Evolutionary conservation across 208 protist genomes (phyloP), one percentile per base, ranked within the genome.

Genomic region (Angomonas desouzai): DNA sequence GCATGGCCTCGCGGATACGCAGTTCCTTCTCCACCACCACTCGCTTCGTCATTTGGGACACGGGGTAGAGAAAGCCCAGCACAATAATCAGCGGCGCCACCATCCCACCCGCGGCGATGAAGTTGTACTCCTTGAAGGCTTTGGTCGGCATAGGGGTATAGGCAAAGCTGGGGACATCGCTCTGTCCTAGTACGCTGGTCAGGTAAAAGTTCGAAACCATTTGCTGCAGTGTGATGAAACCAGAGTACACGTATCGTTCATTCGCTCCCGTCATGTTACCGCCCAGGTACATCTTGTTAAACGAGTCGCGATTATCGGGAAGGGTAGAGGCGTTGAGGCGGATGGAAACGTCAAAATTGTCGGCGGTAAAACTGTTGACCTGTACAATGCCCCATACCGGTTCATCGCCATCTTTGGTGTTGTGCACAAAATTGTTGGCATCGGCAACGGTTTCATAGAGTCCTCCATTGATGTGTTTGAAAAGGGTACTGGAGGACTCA

Each of bases 11-110:
- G 4, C 84, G 77, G n/a, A 95, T 63, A 10, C 83, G 83, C 59
- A 91, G 48, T 67, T 95, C 89, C 71, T 95, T 95, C 62, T 95
- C 86, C 38, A 87, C 45, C 32, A 94, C 89, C 36, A 94, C 73
- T 20, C 81, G 81, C 70, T 85, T 89, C 28, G 82, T 85, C 72
- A 85, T 77, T 72, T 87, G 83, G 13, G 78, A 80, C 1, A 94
- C 77, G 18, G 83, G 80, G 70, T 90, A 90, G 20, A 94, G 72
- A 55, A 86, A 94, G 40, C 73, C 74, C 28, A 91, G 70, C 23
- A 90, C 85, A 49, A 91, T 62, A 48, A 94, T 75, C n/a, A 89
- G 73, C 34, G 83, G 75, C 4, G 79, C 70, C 16, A 90, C 69
- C 48, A 80, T 45, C 10, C 62, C 60, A 13, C 59, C 81, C 20